A percentile compares a stretch with the other conserved stretches of the same genome.
Conservation (phyloP, 2,329 filamentous ascomycete species). For the Aspergillus eucalypticola region DNA sequence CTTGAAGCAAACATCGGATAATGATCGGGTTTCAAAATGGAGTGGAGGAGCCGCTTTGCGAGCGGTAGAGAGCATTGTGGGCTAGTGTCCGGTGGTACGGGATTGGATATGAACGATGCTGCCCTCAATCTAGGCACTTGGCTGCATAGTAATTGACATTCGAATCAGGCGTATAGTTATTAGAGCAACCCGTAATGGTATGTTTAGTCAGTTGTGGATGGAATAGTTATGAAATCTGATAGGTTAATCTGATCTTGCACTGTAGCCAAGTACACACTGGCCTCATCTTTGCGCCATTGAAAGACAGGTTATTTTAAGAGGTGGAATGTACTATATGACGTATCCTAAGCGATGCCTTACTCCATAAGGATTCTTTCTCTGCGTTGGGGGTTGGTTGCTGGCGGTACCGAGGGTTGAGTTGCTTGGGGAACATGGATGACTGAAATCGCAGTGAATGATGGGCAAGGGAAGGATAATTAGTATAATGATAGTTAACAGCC, state of each 20-base stretch:
- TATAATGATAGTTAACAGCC: no score
- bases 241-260: neutral
- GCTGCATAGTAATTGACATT: constrained; percentile 1
- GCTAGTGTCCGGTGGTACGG: neutral
- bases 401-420: neutral
- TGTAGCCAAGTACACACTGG: neutral
- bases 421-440: neutral
- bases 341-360: neutral
- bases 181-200: neutral
- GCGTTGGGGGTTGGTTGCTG: neutral
- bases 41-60: constrained; percentile 54
- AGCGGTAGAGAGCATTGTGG: constrained; percentile 28
- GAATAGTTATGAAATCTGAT: neutral
- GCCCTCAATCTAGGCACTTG: neutral
- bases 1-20: constrained; percentile 67
- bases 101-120: constrained; percentile 3
- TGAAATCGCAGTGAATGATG: neutral
- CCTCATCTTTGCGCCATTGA: neutral
- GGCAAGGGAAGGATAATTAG: neutral
- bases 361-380: neutral
- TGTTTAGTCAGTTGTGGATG: neutral
- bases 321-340: neutral
- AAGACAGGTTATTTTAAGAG: neutral
- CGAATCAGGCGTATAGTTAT: neutral
- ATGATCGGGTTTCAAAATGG: constrained; percentile 66